A percentile compares a stretch with the other conserved stretches of the same genome.
phyloP scores from a whole-genome alignment of 768 basidiomycete species.

The Agaricus sinodeliciosus region DNA sequence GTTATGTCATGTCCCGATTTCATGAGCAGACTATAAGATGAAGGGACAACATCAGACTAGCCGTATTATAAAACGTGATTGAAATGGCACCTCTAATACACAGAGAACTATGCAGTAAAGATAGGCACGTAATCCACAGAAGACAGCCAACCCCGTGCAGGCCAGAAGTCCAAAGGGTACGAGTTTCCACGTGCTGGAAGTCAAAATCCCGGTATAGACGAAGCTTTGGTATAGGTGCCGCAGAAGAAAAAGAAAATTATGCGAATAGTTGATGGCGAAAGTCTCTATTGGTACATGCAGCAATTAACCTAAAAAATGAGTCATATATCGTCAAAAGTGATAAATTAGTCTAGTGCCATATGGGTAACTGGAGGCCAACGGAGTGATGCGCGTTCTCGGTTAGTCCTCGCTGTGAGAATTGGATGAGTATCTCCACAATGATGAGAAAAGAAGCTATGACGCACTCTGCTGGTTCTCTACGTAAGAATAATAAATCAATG shows the following conservation, averaged over 20 bases:
- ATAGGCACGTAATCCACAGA: too few species aligned
- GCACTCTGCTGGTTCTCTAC: slow-evolving; percentile 72
- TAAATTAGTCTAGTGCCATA: slow-evolving; percentile 17
- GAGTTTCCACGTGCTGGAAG: too few species aligned
- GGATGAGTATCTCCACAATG: not conserved
- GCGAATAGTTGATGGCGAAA: not conserved
- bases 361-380: not conserved
- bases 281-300: slow-evolving; percentile 3
- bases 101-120: too few species aligned
- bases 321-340: not conserved
- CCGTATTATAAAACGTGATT: too few species aligned
- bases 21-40: too few species aligned
- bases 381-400: not conserved
- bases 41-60: too few species aligned
- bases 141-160: too few species aligned
- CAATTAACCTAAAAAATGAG: slow-evolving; percentile 8
- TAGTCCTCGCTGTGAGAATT: slow-evolving; percentile 3
- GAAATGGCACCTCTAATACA: too few species aligned
- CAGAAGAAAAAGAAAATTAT: not conserved
- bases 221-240: too few species aligned
- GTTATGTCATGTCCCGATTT: too few species aligned
- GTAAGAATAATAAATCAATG: slow-evolving; percentile 75
- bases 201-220: too few species aligned
- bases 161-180: too few species aligned
- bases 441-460: not conserved